These are phyloP conservation scores for Cryptosporidium parvum DNA, from an alignment of 169 alveolate genomes.

Conservation along the genomic window DNA sequence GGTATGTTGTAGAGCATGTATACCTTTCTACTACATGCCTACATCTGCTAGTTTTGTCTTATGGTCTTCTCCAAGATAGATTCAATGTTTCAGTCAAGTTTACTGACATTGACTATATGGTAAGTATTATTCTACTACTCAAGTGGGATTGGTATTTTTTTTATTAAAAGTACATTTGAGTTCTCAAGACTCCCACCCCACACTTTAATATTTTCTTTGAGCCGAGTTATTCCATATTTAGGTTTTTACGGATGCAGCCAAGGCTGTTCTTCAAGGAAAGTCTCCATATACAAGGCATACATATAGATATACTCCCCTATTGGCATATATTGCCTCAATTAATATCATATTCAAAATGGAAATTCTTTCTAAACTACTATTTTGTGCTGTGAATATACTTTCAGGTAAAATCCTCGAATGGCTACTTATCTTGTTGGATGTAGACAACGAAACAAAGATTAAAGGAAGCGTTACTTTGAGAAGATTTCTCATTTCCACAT, in stretches of 20 bases:
- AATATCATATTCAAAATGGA: conserved; percentile 82
- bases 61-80: conserved; percentile 80
- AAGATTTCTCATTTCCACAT: conserved; percentile 82
- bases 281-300: conserved; percentile 97
- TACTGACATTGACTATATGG: conserved; percentile 97
- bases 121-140: conserved; percentile 4
- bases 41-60: conserved; percentile 75
- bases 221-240: conserved; percentile 18
- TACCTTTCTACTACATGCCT: conserved; percentile 59
- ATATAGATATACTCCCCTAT: conserved; percentile 97
- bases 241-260: conserved; percentile 97
- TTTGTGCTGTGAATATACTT: conserved; percentile 87
- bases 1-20: conserved; percentile 61
- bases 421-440: conserved; percentile 76
- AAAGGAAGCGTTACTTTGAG: conserved; percentile 61
- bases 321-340: conserved; percentile 83
- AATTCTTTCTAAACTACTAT: conserved; percentile 86
- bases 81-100: conserved; percentile 86
- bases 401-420: conserved; percentile 86
- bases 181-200: neutral
- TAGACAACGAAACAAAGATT: conserved; percentile 39
- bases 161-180: neutral
- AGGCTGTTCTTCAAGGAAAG: conserved; percentile 89
- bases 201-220: neutral
- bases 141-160: conserved; percentile 9